Conservation (phyloP, 768 basidiomycete species). For the Dacryopinax primogenitus region DNA sequence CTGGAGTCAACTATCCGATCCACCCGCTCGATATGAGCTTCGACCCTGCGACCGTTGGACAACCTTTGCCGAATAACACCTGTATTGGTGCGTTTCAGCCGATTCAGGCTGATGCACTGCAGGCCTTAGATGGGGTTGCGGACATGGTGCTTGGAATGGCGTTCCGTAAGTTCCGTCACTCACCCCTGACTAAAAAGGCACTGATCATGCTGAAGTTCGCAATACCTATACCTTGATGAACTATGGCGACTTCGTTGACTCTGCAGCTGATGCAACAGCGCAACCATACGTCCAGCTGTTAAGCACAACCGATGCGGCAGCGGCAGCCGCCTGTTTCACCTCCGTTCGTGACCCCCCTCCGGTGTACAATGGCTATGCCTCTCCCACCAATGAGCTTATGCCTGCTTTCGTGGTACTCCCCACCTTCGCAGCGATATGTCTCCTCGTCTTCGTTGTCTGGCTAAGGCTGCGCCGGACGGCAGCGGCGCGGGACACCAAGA, state of each 20-base stretch:
- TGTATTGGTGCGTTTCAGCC: not conserved
- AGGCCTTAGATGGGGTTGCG: slow-evolving; percentile 27
- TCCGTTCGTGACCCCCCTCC: not conserved
- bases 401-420: not conserved
- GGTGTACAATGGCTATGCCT: not conserved
- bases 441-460: not conserved
- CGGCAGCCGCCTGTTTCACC: not conserved
- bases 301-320: slow-evolving; percentile 25
- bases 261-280: slow-evolving; percentile 30
- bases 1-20: slow-evolving; percentile 50
- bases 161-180: slow-evolving; percentile 38
- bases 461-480: not conserved
- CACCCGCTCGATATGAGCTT: slow-evolving; percentile 57
- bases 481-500: not conserved
- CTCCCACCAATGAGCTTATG: not conserved
- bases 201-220: slow-evolving; percentile 34
- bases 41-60: slow-evolving; percentile 38
- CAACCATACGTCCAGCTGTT: slow-evolving; percentile 55
- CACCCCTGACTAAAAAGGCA: not conserved
- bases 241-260: slow-evolving; percentile 49
- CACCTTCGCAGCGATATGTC: not conserved
- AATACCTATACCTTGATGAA: slow-evolving; percentile 53
- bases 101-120: not conserved
- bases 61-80: slow-evolving; percentile 21
- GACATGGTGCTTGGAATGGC: slow-evolving; percentile 65